Evolutionary conservation across 176 grass and related monocot genomes (phyloP), one percentile per base, ranked within the genome.

Genomic region (Neostapfia colusana): DNA sequence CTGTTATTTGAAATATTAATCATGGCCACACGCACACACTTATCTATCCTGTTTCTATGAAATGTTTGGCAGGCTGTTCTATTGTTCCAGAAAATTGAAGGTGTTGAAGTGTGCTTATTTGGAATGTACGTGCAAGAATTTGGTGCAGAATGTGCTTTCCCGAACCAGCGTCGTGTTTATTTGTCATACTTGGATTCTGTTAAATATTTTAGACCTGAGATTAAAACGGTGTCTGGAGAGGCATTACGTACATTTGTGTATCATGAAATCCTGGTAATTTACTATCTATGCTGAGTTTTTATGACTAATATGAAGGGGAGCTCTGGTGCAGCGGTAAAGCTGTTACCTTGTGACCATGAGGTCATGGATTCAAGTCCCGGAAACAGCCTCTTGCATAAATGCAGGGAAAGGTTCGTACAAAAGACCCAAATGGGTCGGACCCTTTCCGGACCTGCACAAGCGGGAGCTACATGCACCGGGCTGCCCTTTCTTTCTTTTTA

Each of bases 61-160:
- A 62, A 73, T 90, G 18, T 80, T 45, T 88, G 84, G 56, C 87
- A 99, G 96, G 96, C 96, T 66, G 76, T 99, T 77, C 88, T 99
- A 64, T 87, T 99, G 72, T 99, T 99, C 83, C 96, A 99, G 82
- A 99, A 89, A 87, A 99, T 99, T 78, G 96, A 99, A 92, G 96
- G 96, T 34, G 96, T 99, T 65, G 96, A 99, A 92, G 96, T 99
- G 63, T 99, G 96, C 81, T 79, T 99, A 43, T 99, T 99, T 83
- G 96, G 96, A 67, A 99, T 99, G 96, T 99, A 99, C 85, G 96
- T 99, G 69, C 96, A 99, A 90, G 96, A 99, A 84, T 99, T 99
- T 87, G 96, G 96, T 77, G 89, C 89, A 3, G 96, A 99, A 63
- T 95, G 89, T 64, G 71, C 87, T 71, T 93, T 85, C 37, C 96